Evolutionary conservation across 257 asterid genomes (phyloP), one percentile per base, ranked within the genome.

Genomic region (Nicotiana otophora): DNA sequence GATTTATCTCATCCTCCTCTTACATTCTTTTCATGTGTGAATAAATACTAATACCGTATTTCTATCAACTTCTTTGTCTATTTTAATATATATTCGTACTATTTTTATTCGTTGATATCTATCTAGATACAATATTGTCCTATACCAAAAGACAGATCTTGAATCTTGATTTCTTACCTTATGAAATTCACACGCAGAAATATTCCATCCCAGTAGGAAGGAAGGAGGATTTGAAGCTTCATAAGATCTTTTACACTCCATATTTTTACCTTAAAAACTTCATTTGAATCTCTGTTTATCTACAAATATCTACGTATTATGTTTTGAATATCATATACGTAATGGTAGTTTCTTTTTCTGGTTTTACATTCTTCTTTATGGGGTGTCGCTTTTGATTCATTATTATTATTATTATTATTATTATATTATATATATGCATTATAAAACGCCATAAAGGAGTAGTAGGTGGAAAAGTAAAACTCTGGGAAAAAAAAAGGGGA

Each of bases 391-490:
- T 77, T 65, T 19, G 54, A 55, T 81, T 84, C 16, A 74, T 74
- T 74, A 51, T 31, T 31, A 28, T 28, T 28, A 23, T 23, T 23
- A 51, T 31, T 31, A 28, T 28, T 28, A 23, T 23, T 23, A 23
- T 23, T 23, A 23, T 23, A 31, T 31, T 31, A 31, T 23, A 9
- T 15, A 9, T 15, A 19, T 53, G 23, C 14, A 26, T 26, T 82
- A 75, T 77, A 16, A 6, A 53, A n/a, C 62, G 34, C 30, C 26
- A 48, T 48, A 23, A 74, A 74, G 62, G 80, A 14, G 62, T 48
- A 60, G 88, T 72, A 17, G 83, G 70, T 60, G 77, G 82, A 23
- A 58, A 30, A 75, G 60, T 48, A 28, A 75, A 46, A 10, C 15
- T 20, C 61, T 4, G 2, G 5, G 1, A 14, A 9, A 8, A 68